phyloP scores from a whole-genome alignment of 139 green algal genomes.

The Edaphochlamys debaryana region DNA sequence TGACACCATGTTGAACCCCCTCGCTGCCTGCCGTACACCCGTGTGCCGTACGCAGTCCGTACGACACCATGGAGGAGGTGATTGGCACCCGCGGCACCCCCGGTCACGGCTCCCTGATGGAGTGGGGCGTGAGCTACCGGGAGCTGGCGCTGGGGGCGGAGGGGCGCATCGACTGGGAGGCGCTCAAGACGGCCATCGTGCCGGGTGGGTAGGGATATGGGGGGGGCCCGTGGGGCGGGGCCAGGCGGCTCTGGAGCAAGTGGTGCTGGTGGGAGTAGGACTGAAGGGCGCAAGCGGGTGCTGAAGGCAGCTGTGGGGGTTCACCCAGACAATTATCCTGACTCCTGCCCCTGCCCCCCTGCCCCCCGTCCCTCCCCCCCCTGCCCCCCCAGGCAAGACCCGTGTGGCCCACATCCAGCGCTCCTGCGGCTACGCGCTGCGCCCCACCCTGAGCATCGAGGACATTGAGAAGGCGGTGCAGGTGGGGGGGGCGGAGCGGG shows the following conservation, averaged over 20 bases:
- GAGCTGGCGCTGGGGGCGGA: conserved; percentile 70
- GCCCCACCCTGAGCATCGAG: conserved; percentile 84
- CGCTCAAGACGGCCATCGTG: conserved; percentile 71
- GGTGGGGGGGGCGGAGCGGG: conserved; percentile 2
- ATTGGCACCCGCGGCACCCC: conserved; percentile 84
- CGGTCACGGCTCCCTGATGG: conserved; percentile 81
- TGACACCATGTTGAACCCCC: too few relatives aligned
- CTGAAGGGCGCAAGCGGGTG: too few relatives aligned
- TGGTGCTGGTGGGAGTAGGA: too few relatives aligned
- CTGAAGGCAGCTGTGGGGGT: too few relatives aligned
- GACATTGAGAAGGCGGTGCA: conserved; percentile 76
- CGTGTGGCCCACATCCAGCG: conserved; percentile 91
- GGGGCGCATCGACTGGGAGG: conserved; percentile 79
- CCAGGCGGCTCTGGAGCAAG: too few relatives aligned
- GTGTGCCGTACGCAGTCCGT: conserved; percentile 72
- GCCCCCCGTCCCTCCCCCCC: not conserved
- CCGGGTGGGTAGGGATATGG: conserved; percentile 48
- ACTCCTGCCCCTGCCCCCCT: not conserved
- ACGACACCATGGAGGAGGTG: conserved; percentile 98
- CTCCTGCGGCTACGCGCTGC: conserved; percentile 93
- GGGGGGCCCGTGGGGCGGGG: too few relatives aligned
- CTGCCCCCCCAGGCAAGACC: conserved; percentile 51
- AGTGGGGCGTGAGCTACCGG: conserved; percentile 90
- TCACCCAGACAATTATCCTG: too few relatives aligned
- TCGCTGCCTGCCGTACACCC: not conserved